phyloP scores from a whole-genome alignment of 257 asterid genomes.

The Primulina huaijiensis region DNA sequence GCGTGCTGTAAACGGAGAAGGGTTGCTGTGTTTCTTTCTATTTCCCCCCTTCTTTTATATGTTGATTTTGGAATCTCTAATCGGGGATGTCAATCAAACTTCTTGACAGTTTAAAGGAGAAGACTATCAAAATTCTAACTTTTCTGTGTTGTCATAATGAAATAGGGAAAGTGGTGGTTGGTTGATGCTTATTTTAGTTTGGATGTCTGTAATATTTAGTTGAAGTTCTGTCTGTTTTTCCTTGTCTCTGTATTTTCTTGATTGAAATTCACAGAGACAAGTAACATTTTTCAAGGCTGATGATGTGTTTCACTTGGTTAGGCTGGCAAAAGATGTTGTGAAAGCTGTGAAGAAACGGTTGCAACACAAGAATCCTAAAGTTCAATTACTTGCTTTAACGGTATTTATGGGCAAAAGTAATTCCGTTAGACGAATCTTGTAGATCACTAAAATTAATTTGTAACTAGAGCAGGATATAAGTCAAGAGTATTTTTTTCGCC shows the following conservation, averaged over 20 bases:
- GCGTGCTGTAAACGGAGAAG: neutral
- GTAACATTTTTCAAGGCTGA: conserved; percentile 18
- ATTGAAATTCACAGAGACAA: conserved; percentile 1
- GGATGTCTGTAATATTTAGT: conserved; percentile 1
- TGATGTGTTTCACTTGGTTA: conserved; percentile 26
- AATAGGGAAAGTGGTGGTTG: neutral
- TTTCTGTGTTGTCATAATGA: conserved; percentile 9
- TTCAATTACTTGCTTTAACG: conserved; percentile 87
- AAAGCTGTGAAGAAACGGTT: conserved; percentile 86
- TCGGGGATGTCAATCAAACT: conserved; percentile 13
- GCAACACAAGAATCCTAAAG: conserved; percentile 93
- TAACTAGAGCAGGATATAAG: neutral
- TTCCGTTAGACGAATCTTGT: conserved; percentile 2
- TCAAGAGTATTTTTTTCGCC: neutral
- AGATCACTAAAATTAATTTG: conserved; percentile 5
- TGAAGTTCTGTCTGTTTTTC: conserved; percentile 1
- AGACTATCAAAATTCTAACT: conserved; percentile 6
- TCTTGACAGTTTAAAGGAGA: conserved; percentile 4
- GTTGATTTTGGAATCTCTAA: conserved; percentile 12
- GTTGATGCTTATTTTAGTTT: neutral
- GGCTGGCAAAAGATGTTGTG: conserved; percentile 79
- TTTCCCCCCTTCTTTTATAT: neutral
- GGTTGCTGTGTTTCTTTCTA: neutral
- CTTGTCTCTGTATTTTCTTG: neutral
- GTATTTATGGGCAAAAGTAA: conserved; percentile 33